Percentiles rank a stretch among this genome's conserved stretches.
These are phyloP conservation scores for Fusarium cicatricum DNA, from an alignment of 2,329 filamentous ascomycete genomes.

Conservation along the genomic window DNA sequence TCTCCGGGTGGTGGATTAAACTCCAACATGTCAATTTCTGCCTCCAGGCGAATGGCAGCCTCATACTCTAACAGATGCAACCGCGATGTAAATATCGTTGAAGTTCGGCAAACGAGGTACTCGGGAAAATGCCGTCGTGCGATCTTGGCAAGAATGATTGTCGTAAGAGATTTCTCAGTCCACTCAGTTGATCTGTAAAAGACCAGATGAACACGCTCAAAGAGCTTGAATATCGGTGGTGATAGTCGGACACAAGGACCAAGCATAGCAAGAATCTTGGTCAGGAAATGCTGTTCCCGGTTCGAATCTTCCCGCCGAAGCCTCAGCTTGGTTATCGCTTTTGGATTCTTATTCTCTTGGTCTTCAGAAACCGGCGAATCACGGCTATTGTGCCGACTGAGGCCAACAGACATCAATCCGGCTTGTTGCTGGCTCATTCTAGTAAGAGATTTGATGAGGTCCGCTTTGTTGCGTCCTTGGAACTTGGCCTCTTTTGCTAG, in stretches of 20 bases:
- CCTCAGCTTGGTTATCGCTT: conserved; percentile 10
- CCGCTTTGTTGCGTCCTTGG: conserved; percentile 86
- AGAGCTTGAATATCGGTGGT: conserved; percentile 75
- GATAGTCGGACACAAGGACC: conserved; percentile 88
- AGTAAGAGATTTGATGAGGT: conserved; percentile 78
- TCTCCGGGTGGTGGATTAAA: conserved; percentile 75
- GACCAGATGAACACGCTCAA: conserved; percentile 92
- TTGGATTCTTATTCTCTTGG: conserved; percentile 46
- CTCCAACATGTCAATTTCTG: conserved; percentile 84
- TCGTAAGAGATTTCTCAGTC: conserved; percentile 96
- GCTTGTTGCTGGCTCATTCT: conserved; percentile 77
- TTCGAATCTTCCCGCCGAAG: conserved; percentile 57
- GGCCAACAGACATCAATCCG: conserved; percentile 74
- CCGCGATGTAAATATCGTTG: conserved; percentile 86
- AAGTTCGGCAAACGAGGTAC: conserved; percentile 89
- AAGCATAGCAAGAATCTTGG: conserved; percentile 78
- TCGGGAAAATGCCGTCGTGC: conserved; percentile 86
- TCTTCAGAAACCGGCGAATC: conserved; percentile 59
- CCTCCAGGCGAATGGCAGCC: conserved; percentile 82
- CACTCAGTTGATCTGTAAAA: conserved; percentile 97
- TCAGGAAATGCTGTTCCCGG: conserved; percentile 76
- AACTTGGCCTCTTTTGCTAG: conserved; percentile 88
- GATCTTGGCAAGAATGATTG: conserved; percentile 92
- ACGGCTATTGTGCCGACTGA: conserved; percentile 70
- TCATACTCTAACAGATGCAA: conserved; percentile 86